Evolutionary conservation across 768 basidiomycete genomes (phyloP).

Genomic region (Termitomyces sp.): DNA sequence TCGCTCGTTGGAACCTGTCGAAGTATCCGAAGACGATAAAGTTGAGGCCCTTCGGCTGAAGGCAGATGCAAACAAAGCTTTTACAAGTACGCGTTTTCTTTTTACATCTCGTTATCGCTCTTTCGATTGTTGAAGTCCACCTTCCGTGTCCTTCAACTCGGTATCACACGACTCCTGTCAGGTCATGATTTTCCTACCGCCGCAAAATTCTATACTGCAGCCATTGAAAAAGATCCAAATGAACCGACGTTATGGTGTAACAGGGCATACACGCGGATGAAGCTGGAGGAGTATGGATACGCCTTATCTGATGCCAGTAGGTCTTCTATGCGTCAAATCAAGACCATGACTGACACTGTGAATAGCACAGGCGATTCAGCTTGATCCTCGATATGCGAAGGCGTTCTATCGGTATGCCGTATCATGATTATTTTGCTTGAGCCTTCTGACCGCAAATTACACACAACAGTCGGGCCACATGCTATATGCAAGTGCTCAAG

Average conservation of each 20-base stretch:
- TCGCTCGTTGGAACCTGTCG: constrained; percentile 41
- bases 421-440: not conserved
- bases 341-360: constrained; percentile 6
- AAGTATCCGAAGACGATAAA: constrained; percentile 68
- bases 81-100: constrained; percentile 49
- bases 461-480: constrained; percentile 71
- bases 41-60: constrained; percentile 72
- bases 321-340: constrained; percentile 26
- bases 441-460: not conserved
- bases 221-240: constrained; percentile 83
- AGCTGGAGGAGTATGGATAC: constrained; percentile 90
- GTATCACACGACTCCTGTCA: constrained; percentile 16
- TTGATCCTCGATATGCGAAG: constrained; percentile 90
- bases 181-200: constrained; percentile 78
- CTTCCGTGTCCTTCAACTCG: not conserved
- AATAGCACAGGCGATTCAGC: constrained; percentile 76
- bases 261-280: constrained; percentile 88
- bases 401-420: constrained; percentile 70
- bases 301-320: constrained; percentile 84
- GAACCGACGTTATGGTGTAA: constrained; percentile 95
- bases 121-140: not conserved
- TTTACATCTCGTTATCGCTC: not conserved
- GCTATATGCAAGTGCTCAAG: constrained; percentile 86
- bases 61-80: constrained; percentile 85
- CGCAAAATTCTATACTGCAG: constrained; percentile 74